phyloP scores from a whole-genome alignment of 352 stramenopile species.

The Pythium coloratum region DNA sequence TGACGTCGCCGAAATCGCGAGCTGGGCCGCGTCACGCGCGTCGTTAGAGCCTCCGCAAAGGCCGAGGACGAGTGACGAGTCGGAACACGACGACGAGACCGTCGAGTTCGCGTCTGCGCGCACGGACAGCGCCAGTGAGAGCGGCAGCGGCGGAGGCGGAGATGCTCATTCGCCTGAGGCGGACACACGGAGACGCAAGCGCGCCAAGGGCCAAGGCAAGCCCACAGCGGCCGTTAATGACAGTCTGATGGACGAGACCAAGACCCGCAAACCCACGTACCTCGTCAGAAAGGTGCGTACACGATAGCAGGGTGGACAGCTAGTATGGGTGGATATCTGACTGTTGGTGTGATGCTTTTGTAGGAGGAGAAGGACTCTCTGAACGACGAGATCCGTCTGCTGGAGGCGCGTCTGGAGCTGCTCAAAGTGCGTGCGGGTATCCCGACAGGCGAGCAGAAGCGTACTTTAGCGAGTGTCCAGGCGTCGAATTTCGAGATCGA shows the following conservation, averaged over 20 bases:
- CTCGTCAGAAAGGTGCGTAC: slow-evolving; percentile 11
- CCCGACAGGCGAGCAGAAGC: slow-evolving; percentile 4
- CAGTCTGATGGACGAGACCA: neutral
- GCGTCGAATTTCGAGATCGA: slow-evolving; percentile 19
- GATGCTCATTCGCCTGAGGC: neutral
- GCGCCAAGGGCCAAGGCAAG: neutral
- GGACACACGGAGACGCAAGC: slow-evolving; percentile 4
- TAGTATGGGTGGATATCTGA: neutral
- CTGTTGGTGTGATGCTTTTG: neutral
- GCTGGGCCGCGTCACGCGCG: slow-evolving; percentile 11
- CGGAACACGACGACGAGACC: neutral
- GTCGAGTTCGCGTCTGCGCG: neutral
- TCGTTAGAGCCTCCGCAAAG: neutral
- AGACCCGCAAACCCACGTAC: slow-evolving; percentile 25
- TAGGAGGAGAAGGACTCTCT: slow-evolving; percentile 27
- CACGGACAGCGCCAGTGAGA: neutral
- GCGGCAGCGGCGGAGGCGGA: neutral
- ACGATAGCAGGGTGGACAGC: no score
- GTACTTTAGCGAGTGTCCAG: slow-evolving; percentile 14
- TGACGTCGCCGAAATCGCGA: slow-evolving; percentile 21
- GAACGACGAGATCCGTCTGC: slow-evolving; percentile 20
- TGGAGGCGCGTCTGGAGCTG: slow-evolving; percentile 24
- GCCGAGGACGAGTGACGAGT: neutral
- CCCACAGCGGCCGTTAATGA: neutral
- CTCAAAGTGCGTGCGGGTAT: slow-evolving; percentile 17